Evolutionary conservation across 78 protist species (phyloP), one percentile per base, ranked within the genome.

Genomic region (Dictyostelium brefeldianum): DNA sequence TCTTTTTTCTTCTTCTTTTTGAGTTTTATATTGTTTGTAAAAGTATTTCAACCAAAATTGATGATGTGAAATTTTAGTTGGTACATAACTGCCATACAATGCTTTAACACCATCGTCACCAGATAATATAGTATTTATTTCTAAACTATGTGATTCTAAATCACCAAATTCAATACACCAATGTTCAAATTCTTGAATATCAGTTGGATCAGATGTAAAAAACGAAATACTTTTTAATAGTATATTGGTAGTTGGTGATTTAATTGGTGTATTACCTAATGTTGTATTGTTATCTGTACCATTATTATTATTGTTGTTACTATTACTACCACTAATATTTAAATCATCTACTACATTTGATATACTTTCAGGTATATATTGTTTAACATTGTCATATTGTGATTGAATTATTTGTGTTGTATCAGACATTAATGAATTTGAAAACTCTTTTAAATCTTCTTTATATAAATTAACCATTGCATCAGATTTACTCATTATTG

Each of bases 1-100:
- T 87, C 93, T 87, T 69, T 81, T 87, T 77, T 87, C 93, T 64
- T 87, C 93, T 56, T 87, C 93, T 64, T 87, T 87, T 64, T 77
- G 83, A 36, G 75, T 11, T 77, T 77, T 87, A 50, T 87, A 87
- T 87, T 87, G 93, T 51, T 87, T 87, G 36, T 87, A 87, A 64
- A 87, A 87, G 65, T 87, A 87, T 87, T 87, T 87, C 1, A 77
- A 54, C 93, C 93, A 87, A 51, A 87, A 87, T 64, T 74, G 85
- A 50, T 87, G 80, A 65, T 87, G 93, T 9, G 65, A 57, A 10
- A 77, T 87, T 69, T 87, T 80, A 18, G 69, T 20, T 27, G 93
- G 93, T 78, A 87, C 93, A 87, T 87, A 87, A 50, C 65, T 47
- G 2, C 27, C 3, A 25, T 87, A 87, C 27, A 87, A 50, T 1